Evolutionary conservation across 306 rosid species (phyloP).

Genomic region (Vigna radiata): DNA sequence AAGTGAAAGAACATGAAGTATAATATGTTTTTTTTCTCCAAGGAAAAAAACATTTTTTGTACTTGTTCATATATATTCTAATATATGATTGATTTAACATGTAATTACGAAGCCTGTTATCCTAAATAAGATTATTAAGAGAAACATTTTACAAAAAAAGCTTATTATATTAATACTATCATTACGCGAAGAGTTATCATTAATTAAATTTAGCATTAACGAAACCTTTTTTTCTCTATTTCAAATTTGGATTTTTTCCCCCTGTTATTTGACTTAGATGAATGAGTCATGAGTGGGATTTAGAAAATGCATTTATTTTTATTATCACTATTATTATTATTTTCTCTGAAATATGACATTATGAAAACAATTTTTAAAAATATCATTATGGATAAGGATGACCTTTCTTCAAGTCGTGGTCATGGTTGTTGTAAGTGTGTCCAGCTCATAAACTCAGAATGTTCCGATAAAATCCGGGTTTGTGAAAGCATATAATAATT

Average conservation of each 20-base stretch:
- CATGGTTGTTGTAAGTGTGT: not conserved
- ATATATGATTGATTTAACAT: not conserved
- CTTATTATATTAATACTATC: no score
- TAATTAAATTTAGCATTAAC: no score
- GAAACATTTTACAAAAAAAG: no score
- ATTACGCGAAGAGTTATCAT: no score
- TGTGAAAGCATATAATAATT: not conserved
- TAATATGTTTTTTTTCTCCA: not conserved
- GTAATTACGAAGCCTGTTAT: no score
- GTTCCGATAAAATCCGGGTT: not conserved
- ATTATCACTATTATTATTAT: not conserved
- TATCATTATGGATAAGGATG: not conserved
- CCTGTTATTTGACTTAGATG: no score
- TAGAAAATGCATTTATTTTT: no score
- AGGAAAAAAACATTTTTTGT: not conserved
- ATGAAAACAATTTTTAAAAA: not conserved
- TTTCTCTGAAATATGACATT: not conserved
- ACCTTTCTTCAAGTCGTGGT: not conserved
- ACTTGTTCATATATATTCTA: not conserved
- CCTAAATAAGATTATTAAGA: no score
- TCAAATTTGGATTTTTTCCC: no score
- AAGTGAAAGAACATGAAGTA: not conserved
- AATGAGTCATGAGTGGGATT: no score
- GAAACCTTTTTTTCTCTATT: no score
- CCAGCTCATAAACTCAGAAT: slow-evolving; percentile 1